Percentiles rank a stretch among this genome's conserved stretches.
Conservation (phyloP, 148 eudicot genomes). For the Rhododendron ferrugineum region DNA sequence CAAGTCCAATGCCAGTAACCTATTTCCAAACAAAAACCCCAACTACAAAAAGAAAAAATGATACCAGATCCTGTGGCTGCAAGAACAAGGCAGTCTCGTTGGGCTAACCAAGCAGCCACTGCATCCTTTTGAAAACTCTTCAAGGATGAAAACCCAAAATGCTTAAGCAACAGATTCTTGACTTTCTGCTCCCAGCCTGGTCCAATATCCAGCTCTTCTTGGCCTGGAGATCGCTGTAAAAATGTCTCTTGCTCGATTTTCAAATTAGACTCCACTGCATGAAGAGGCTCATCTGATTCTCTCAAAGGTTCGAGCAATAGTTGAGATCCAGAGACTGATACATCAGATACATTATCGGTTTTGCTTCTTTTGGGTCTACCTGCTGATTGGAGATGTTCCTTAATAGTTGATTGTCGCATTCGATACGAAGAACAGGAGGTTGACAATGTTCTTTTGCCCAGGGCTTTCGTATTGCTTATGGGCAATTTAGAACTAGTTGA, state of each 20-base stretch:
- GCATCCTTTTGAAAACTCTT: constrained; percentile 87
- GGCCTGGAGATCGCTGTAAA: constrained; percentile 10
- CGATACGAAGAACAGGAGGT: constrained; percentile 22
- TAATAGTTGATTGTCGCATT: constrained; percentile 54
- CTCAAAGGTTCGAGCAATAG: constrained; percentile 10
- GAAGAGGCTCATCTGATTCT: constrained; percentile 17
- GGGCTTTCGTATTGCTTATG: constrained; percentile 11
- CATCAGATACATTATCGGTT: constrained; percentile 9
- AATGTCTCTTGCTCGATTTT: constrained; percentile 15
- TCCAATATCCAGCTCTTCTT: constrained; percentile 37
- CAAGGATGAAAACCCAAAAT: constrained; percentile 67
- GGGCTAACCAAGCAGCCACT: constrained; percentile 58
- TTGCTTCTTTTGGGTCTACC: constrained; percentile 35
- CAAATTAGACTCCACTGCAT: constrained; percentile 4
- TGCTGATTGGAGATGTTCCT: constrained; percentile 39
- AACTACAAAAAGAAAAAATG: background rate
- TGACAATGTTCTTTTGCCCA: constrained; percentile 33
- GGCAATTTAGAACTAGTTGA: constrained; percentile 25
- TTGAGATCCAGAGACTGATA: constrained; percentile 19
- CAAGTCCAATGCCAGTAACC: background rate
- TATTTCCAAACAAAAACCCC: background rate
- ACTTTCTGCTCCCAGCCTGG: constrained; percentile 57
- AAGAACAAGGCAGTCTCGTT: constrained; percentile 82
- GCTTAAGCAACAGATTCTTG: constrained; percentile 41
- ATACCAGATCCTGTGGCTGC: constrained; percentile 98